phyloP scores from a whole-genome alignment of 208 protist genomes.

The Acanthamoeba healyi region DNA sequence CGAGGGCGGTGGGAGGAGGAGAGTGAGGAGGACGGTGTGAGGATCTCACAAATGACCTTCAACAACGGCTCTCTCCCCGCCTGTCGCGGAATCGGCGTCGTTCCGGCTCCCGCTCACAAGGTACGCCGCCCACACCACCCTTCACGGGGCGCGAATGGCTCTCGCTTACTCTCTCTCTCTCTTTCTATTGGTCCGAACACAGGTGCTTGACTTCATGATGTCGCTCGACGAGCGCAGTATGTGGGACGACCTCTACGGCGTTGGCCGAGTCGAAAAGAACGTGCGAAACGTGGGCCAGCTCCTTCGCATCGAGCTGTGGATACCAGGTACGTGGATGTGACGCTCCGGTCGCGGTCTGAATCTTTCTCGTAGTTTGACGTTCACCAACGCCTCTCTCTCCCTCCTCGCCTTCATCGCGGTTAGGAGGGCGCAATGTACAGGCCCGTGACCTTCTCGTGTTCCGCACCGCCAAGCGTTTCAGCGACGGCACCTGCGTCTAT shows the following conservation, averaged over 20 bases:
- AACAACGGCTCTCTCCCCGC: constrained; percentile 28
- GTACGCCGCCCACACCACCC: too few relatives aligned
- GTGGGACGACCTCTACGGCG: constrained; percentile 58
- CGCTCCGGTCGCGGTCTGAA: background rate
- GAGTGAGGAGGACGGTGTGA: constrained; percentile 23
- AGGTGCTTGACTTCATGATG: constrained; percentile 56
- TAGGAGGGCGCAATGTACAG: constrained; percentile 37
- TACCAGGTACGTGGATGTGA: background rate
- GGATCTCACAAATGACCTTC: constrained; percentile 27
- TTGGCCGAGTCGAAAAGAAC: constrained; percentile 12
- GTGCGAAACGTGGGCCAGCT: constrained; percentile 8
- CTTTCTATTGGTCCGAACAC: background rate
- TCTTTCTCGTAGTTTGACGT: background rate
- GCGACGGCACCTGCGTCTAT: constrained; percentile 42
- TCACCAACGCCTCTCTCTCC: too few relatives aligned
- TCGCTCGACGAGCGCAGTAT: constrained; percentile 36
- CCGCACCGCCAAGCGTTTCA: constrained; percentile 52
- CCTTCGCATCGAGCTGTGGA: constrained; percentile 34
- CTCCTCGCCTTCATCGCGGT: too few relatives aligned
- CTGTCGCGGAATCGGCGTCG: background rate
- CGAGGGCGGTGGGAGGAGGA: background rate
- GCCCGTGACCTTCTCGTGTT: constrained; percentile 14
- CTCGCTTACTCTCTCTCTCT: background rate
- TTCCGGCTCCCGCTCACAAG: background rate
- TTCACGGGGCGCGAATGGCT: background rate